Evolutionary conservation across 169 alveolate species (phyloP).

Genomic region (Blepharisma undulans): DNA sequence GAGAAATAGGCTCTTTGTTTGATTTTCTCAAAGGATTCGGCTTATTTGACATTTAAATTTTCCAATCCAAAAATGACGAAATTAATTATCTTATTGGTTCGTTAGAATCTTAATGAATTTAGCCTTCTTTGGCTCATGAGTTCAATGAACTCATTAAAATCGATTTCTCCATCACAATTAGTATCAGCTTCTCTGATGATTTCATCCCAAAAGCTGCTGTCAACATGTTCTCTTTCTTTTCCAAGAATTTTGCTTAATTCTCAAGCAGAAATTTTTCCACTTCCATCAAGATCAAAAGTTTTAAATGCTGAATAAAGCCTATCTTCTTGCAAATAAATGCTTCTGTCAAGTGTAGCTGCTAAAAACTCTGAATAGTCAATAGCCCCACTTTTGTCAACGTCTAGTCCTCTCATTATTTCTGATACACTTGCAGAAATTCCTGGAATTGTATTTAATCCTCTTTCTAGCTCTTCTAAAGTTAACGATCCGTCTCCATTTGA

Average conservation of each 20-base stretch:
- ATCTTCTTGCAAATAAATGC: conserved; percentile 43
- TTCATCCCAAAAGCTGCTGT: conserved; percentile 41
- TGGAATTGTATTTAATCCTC: conserved; percentile 38
- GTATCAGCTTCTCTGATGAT: conserved; percentile 49
- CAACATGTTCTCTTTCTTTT: conserved; percentile 47
- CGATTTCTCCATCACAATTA: conserved; percentile 53
- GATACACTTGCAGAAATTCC: conserved; percentile 73
- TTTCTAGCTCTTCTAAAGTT: conserved; percentile 17
- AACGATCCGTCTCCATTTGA: background rate
- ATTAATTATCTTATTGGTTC: background rate
- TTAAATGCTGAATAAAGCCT: conserved; percentile 75
- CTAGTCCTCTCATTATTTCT: conserved; percentile 80
- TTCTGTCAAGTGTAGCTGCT: conserved; percentile 77
- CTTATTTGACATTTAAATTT: conserved; percentile 1
- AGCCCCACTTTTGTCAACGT: conserved; percentile 87
- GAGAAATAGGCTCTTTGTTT: background rate
- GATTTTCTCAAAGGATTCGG: background rate
- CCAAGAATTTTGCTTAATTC: conserved; percentile 73
- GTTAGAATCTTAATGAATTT: background rate
- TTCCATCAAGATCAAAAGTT: conserved; percentile 81
- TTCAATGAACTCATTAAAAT: conserved; percentile 57
- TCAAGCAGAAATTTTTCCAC: conserved; percentile 78
- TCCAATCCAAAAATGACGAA: background rate
- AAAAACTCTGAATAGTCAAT: conserved; percentile 85
- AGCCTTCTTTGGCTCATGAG: conserved; percentile 41